Conservation (phyloP, 306 rosid genomes). For the cucumber (Cucumis sativus) region DNA sequence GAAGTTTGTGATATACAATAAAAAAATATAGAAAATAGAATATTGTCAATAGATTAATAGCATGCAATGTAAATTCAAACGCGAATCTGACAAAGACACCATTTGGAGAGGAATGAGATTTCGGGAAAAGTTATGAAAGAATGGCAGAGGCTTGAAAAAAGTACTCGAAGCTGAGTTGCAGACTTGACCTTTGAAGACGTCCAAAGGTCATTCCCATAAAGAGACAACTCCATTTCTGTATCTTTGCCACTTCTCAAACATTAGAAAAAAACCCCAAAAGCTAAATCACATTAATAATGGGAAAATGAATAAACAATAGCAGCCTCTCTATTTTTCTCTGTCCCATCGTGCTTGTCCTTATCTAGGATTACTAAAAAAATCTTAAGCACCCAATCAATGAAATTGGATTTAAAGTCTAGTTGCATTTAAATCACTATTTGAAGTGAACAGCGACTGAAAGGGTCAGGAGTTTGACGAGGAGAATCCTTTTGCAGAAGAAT, state of each 20-base stretch:
- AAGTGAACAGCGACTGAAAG: neutral
- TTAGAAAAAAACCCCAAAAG: neutral
- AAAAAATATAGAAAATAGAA: neutral
- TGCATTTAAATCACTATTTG: neutral
- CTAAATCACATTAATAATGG: neutral
- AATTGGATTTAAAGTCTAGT: neutral
- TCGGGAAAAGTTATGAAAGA: neutral
- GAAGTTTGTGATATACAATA: neutral
- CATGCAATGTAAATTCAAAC: neutral
- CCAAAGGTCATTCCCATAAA: neutral
- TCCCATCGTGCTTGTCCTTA: neutral
- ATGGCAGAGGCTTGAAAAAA: neutral
- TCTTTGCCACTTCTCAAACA: neutral
- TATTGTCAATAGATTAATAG: neutral
- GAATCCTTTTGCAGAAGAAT: neutral
- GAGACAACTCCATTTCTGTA: neutral
- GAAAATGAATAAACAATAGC: neutral
- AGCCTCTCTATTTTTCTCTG: neutral
- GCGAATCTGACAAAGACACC: constrained; percentile 1
- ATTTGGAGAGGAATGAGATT: neutral
- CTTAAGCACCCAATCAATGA: neutral
- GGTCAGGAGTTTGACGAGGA: neutral
- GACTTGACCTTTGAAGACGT: constrained; percentile 6
- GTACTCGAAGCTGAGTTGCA: neutral
- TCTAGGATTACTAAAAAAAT: neutral